A percentile compares a stretch with the other conserved stretches of the same genome.
phyloP scores from a whole-genome alignment of 139 green algal genomes.

The Coelastrella sp. region DNA sequence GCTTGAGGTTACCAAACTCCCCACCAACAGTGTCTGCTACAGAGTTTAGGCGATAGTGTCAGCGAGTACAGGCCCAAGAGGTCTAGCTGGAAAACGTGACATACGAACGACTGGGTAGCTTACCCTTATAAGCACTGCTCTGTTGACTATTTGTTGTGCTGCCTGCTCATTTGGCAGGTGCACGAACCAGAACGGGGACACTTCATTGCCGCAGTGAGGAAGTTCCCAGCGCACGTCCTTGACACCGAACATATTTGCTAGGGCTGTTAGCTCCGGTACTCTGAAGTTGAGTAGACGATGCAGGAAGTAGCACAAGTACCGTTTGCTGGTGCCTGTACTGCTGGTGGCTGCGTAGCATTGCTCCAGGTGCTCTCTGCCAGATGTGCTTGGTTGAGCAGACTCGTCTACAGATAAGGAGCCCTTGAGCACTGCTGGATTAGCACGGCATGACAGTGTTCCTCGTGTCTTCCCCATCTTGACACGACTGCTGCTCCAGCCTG shows the following conservation, averaged over 20 bases:
- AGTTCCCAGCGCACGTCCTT: conserved; percentile 48
- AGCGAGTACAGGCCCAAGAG: too few relatives aligned
- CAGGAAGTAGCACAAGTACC: conserved; percentile 69
- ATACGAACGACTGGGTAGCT: conserved; percentile 36
- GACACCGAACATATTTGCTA: conserved; percentile 62
- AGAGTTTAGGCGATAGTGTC: too few relatives aligned
- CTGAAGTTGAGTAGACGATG: conserved; percentile 81
- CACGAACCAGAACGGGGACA: conserved; percentile 59
- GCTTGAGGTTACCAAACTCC: background rate
- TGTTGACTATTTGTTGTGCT: conserved; percentile 49
- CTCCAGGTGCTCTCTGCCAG: background rate
- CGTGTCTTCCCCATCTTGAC: conserved; percentile 15
- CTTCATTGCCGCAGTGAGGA: conserved; percentile 44
- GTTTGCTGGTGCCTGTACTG: conserved; percentile 6
- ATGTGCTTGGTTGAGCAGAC: background rate
- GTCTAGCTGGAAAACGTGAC: background rate
- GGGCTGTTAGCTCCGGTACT: conserved; percentile 70
- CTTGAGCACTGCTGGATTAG: conserved; percentile 8
- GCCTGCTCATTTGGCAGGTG: conserved; percentile 65
- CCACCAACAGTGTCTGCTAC: background rate
- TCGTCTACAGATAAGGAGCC: background rate
- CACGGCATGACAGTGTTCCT: background rate
- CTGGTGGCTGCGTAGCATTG: background rate
- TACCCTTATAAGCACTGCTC: conserved; percentile 57
- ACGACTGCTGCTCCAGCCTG: conserved; percentile 8